Conservation (phyloP, 805 yeast genomes). For the Starmerella vitae region DNA sequence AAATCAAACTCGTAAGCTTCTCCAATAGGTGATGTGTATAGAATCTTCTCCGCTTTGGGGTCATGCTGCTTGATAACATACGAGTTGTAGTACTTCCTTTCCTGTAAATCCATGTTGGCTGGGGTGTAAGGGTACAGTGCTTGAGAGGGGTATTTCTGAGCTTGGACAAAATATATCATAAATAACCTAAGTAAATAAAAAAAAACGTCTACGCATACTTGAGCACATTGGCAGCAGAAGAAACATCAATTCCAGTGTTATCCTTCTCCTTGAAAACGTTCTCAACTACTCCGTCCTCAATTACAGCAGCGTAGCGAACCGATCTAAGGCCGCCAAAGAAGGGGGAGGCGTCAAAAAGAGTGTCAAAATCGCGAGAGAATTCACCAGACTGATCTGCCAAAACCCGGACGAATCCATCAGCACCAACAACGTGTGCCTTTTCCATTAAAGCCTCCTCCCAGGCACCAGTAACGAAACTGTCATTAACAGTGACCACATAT, state of each 20-base stretch:
- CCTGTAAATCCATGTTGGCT: no score
- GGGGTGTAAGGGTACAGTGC: no score
- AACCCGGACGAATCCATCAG: constrained; percentile 38
- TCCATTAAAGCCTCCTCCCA: constrained; percentile 42
- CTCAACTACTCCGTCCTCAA: constrained; percentile 60
- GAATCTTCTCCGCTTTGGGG: constrained; percentile 26
- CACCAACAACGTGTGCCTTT: constrained; percentile 15
- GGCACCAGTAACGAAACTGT: constrained; percentile 70
- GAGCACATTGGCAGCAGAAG: constrained; percentile 25
- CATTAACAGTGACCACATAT: constrained; percentile 68
- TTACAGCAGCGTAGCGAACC: constrained; percentile 60
- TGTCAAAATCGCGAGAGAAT: constrained; percentile 50
- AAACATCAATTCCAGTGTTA: constrained; percentile 48
- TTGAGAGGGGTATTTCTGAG: no score
- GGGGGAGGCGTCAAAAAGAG: constrained; percentile 59
- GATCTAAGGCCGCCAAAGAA: constrained; percentile 67
- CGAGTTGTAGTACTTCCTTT: constrained; percentile 23
- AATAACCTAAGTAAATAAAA: neutral
- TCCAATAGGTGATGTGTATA: constrained; percentile 30
- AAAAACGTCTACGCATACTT: constrained; percentile 15
- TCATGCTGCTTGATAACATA: constrained; percentile 28
- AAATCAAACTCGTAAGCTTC: constrained; percentile 30
- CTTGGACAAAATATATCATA: neutral
- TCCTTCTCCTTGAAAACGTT: constrained; percentile 69
- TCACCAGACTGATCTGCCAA: constrained; percentile 66